These are phyloP conservation scores for Cytospora paraplurivora DNA, from an alignment of 2,329 filamentous ascomycete species.

Conservation along the genomic window DNA sequence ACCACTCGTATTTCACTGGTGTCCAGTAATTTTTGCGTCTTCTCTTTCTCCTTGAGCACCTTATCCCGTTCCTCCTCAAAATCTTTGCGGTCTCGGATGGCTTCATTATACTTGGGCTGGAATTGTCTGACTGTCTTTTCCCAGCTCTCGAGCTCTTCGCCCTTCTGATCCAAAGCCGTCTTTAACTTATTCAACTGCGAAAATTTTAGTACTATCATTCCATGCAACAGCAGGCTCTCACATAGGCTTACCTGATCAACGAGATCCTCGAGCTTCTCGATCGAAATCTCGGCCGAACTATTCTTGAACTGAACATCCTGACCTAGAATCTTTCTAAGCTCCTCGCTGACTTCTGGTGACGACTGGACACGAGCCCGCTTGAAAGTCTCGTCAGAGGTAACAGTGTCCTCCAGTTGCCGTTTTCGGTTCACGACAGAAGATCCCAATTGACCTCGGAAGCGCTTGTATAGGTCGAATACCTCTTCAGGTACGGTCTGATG, in stretches of 20 bases:
- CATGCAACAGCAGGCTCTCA: not conserved
- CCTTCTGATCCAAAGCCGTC: constrained; percentile 38
- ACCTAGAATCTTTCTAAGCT: constrained; percentile 37
- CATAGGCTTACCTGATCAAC: constrained; percentile 40
- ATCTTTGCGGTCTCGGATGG: constrained; percentile 52
- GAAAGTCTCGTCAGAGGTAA: constrained; percentile 33
- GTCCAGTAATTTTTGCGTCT: constrained; percentile 41
- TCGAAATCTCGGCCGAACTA: constrained; percentile 31
- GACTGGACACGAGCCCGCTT: constrained; percentile 39
- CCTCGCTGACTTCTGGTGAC: constrained; percentile 35
- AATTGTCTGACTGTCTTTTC: constrained; percentile 48
- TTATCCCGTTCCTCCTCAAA: constrained; percentile 50
- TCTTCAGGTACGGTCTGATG: constrained; percentile 50
- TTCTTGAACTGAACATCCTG: constrained; percentile 28
- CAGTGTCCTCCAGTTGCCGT: constrained; percentile 48
- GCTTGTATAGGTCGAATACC: constrained; percentile 50
- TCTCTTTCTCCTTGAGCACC: constrained; percentile 41
- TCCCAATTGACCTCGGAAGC: constrained; percentile 41
- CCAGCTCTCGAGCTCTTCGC: constrained; percentile 45
- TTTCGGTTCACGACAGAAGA: constrained; percentile 42
- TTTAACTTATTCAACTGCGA: constrained; percentile 43
- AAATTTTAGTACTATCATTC: constrained; percentile 23
- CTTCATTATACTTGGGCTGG: constrained; percentile 50
- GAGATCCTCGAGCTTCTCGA: constrained; percentile 42
- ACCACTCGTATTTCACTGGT: constrained; percentile 41